phyloP scores from a whole-genome alignment of 495 filamentous ascomycete species.

The Thozetella sp. region DNA sequence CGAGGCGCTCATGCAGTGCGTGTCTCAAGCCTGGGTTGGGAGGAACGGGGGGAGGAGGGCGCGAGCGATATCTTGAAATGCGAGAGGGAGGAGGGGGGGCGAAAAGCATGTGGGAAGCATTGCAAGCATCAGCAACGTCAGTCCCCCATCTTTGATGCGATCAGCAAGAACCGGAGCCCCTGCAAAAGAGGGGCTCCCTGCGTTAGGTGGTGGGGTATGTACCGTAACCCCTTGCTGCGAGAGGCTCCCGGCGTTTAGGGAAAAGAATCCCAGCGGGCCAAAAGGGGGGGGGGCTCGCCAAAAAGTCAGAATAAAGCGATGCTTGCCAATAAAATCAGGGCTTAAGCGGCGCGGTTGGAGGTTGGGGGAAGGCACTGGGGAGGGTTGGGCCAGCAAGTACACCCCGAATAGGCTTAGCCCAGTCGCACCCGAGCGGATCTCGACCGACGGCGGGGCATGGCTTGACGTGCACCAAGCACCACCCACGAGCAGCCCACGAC shows the following conservation, averaged over 20 bases:
- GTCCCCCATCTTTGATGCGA: slow-evolving; percentile 1
- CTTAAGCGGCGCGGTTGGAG: not conserved
- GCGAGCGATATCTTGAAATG: not conserved
- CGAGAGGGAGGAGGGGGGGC: not conserved
- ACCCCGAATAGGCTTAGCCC: not conserved
- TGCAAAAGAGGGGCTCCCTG: not conserved
- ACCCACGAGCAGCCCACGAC: too few species aligned
- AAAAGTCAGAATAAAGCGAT: not conserved
- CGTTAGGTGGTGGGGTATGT: not conserved
- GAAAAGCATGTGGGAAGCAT: not conserved
- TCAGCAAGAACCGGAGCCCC: not conserved
- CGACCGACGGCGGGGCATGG: not conserved
- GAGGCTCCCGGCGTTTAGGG: not conserved
- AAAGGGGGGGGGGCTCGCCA: too few species aligned
- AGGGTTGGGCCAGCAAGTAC: not conserved
- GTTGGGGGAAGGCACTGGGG: too few species aligned
- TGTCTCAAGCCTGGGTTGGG: not conserved
- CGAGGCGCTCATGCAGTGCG: too few species aligned
- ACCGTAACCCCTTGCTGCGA: not conserved
- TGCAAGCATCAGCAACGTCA: slow-evolving; percentile 1
- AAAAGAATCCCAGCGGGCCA: too few species aligned
- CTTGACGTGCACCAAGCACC: too few species aligned
- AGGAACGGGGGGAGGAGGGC: not conserved
- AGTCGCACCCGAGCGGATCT: not conserved
- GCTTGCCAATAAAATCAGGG: not conserved